Percentiles rank a stretch among this genome's conserved stretches.
Conservation (phyloP, 2,329 filamentous ascomycete genomes). For the Penicillium concentricum region DNA sequence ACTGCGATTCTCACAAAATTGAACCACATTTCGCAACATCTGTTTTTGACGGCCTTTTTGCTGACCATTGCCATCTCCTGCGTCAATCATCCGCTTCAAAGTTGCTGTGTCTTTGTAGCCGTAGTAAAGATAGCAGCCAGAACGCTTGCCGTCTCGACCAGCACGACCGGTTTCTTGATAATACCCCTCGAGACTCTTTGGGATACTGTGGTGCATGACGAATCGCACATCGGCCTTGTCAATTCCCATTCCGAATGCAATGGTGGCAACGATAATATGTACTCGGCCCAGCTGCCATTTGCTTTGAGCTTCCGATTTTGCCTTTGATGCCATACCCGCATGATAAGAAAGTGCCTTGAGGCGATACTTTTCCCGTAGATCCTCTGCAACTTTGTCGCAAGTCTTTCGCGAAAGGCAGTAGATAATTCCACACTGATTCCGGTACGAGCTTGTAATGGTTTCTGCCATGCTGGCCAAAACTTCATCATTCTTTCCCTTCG, state of each 20-base stretch:
- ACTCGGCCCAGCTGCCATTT: slow-evolving; percentile 77
- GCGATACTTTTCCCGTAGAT: slow-evolving; percentile 58
- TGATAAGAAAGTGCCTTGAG: slow-evolving; percentile 85
- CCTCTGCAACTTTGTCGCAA: slow-evolving; percentile 75
- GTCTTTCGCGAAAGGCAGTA: slow-evolving; percentile 85
- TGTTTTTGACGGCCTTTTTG: slow-evolving; percentile 81
- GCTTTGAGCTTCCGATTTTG: slow-evolving; percentile 70
- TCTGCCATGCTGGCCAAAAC: slow-evolving; percentile 54
- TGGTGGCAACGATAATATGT: slow-evolving; percentile 94
- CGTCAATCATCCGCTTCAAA: slow-evolving; percentile 76
- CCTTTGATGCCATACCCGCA: slow-evolving; percentile 67
- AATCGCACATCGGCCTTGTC: slow-evolving; percentile 97
- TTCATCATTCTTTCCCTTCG: slow-evolving; percentile 63
- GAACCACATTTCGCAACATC: slow-evolving; percentile 81
- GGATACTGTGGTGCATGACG: slow-evolving; percentile 88
- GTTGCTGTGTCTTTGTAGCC: slow-evolving; percentile 72
- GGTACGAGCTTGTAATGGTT: slow-evolving; percentile 68
- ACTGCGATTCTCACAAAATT: slow-evolving; percentile 84
- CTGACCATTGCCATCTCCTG: slow-evolving; percentile 71
- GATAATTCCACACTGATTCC: slow-evolving; percentile 78
- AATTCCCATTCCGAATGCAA: slow-evolving; percentile 99
- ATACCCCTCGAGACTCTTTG: slow-evolving; percentile 95
- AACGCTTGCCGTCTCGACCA: slow-evolving; percentile 82
- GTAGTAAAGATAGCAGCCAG: slow-evolving; percentile 89
- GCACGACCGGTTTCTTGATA: slow-evolving; percentile 97